Conservation (phyloP, 148 eudicot genomes). For the Rhododendron williamsianum region DNA sequence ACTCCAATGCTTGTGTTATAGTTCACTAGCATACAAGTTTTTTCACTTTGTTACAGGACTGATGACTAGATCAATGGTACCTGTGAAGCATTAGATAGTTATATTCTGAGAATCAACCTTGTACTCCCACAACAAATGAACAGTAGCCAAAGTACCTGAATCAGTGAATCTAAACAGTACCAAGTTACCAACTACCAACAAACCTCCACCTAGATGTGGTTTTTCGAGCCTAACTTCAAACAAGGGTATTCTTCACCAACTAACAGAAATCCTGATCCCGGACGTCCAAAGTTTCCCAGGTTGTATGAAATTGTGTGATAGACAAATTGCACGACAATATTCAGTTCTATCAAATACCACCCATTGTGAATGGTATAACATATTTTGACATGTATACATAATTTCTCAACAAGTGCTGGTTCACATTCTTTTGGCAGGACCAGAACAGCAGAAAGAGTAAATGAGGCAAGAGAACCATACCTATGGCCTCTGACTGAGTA, state of each 20-base stretch:
- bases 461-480: slow-evolving; percentile 24
- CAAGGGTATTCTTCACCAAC: neutral
- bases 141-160: neutral
- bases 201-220: neutral
- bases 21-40: neutral
- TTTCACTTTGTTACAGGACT: neutral
- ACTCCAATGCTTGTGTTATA: neutral
- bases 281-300: neutral
- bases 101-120: neutral
- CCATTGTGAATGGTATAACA: neutral
- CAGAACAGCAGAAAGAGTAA: neutral
- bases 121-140: neutral
- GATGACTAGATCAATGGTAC: neutral
- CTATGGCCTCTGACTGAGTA: slow-evolving; percentile 67
- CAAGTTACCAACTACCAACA: neutral
- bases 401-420: neutral
- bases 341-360: neutral
- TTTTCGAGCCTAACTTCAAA: neutral
- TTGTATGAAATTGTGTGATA: neutral
- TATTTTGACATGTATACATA: neutral
- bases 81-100: neutral
- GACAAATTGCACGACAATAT: neutral
- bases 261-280: neutral
- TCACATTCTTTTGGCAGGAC: neutral
- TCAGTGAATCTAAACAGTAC: neutral